Evolutionary conservation across 1,284 basidiomycete species (phyloP).

Genomic region (Boletus calvinii): DNA sequence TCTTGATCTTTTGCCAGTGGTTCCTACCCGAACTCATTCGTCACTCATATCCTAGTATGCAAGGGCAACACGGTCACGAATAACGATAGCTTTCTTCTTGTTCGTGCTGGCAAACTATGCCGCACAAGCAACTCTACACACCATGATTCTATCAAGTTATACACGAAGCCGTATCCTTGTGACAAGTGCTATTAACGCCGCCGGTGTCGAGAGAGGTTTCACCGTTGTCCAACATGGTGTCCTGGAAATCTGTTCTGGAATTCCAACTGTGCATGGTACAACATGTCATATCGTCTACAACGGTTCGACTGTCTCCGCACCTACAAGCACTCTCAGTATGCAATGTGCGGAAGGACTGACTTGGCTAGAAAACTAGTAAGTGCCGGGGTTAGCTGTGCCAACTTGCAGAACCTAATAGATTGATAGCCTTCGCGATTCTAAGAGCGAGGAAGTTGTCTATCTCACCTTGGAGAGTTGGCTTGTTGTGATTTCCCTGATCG

Average conservation of each 20-base stretch:
- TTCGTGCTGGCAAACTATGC: constrained; percentile 39
- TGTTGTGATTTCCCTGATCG: constrained; percentile 39
- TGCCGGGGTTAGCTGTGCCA: neutral
- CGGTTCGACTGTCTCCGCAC: neutral
- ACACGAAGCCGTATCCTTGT: constrained; percentile 33
- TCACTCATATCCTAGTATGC: constrained; percentile 34
- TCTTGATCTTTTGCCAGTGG: neutral
- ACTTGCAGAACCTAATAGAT: neutral
- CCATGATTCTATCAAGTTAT: constrained; percentile 36
- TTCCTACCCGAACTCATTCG: neutral
- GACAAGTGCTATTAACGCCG: constrained; percentile 24
- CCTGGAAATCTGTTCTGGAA: constrained; percentile 19
- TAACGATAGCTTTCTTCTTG: constrained; percentile 45
- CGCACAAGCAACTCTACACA: constrained; percentile 39
- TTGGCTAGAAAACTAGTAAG: constrained; percentile 36
- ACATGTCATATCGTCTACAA: constrained; percentile 14
- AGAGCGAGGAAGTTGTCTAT: constrained; percentile 44
- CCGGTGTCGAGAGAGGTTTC: constrained; percentile 18
- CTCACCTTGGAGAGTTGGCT: constrained; percentile 46
- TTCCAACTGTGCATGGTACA: constrained; percentile 11
- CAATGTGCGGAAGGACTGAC: constrained; percentile 38
- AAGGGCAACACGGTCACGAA: constrained; percentile 43
- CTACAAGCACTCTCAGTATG: constrained; percentile 12
- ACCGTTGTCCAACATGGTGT: constrained; percentile 1
- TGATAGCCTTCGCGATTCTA: constrained; percentile 23